phyloP scores from a whole-genome alignment of 352 stramenopile species.

The Phytophthora ohioensis region DNA sequence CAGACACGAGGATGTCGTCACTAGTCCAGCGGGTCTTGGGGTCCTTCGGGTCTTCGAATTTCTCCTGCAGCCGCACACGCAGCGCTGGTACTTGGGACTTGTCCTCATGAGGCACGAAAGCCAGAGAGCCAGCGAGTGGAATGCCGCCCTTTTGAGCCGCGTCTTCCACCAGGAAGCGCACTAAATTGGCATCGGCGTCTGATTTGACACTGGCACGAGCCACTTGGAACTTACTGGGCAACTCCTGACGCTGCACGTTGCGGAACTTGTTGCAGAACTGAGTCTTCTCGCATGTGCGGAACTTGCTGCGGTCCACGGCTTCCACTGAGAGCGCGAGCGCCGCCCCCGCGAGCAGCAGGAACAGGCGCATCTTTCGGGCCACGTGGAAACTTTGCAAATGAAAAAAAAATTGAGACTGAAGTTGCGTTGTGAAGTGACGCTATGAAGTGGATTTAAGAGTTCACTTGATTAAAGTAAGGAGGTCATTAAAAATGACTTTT shows the following conservation, averaged over 20 bases:
- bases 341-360: slow-evolving; percentile 26
- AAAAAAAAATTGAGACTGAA: background rate
- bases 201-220: slow-evolving; percentile 38
- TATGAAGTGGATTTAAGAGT: background rate
- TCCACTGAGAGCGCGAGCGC: slow-evolving; percentile 9
- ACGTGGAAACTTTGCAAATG: slow-evolving; percentile 28
- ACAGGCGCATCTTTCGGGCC: slow-evolving; percentile 24
- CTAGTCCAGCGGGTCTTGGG: slow-evolving; percentile 70
- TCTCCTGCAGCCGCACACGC: slow-evolving; percentile 66
- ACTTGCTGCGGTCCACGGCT: slow-evolving; percentile 98
- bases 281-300: slow-evolving; percentile 98
- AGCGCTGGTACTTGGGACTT: slow-evolving; percentile 52
- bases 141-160: slow-evolving; percentile 19
- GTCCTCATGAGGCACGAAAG: slow-evolving; percentile 58
- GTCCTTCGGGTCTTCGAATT: slow-evolving; percentile 59
- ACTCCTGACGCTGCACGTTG: slow-evolving; percentile 36
- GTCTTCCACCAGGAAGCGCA: slow-evolving; percentile 61
- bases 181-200: slow-evolving; percentile 38
- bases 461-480: background rate
- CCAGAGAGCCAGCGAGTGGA: slow-evolving; percentile 53
- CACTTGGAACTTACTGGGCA: slow-evolving; percentile 44
- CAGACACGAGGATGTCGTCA: slow-evolving; percentile 50
- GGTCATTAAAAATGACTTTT: background rate
- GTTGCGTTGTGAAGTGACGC: background rate
- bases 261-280: slow-evolving; percentile 95